These are phyloP conservation scores for Curvularia sp. DNA, from an alignment of 2,329 filamentous ascomycete genomes.

Conservation along the genomic window DNA sequence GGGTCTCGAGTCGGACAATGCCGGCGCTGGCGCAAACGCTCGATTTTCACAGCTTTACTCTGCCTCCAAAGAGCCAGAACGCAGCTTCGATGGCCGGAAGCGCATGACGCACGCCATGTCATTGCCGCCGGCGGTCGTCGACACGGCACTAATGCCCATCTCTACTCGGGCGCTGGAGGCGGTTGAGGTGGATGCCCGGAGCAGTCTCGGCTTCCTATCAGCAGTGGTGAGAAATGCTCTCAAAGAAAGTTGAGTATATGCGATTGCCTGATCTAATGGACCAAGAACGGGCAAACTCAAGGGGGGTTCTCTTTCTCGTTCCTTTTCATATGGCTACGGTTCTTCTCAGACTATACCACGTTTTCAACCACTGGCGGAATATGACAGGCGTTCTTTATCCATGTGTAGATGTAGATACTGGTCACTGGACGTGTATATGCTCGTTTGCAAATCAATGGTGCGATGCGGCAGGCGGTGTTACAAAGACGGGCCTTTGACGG, in stretches of 20 bases:
- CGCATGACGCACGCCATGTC: background rate
- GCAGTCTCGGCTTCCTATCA: slow-evolving; percentile 8
- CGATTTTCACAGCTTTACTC: background rate
- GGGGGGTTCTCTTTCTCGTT: background rate
- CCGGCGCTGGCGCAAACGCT: background rate
- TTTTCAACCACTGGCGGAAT: background rate
- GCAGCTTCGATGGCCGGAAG: background rate
- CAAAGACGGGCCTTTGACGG: background rate
- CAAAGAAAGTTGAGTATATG: slow-evolving; percentile 3
- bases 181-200: slow-evolving; percentile 5
- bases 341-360: background rate
- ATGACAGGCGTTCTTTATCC: background rate
- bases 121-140: background rate
- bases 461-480: background rate
- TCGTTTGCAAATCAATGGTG: background rate
- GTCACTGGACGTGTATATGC: background rate
- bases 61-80: background rate
- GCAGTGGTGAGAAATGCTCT: slow-evolving; percentile 8
- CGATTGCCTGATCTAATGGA: background rate
- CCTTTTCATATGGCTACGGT: background rate
- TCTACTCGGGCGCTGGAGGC: slow-evolving; percentile 7
- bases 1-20: background rate
- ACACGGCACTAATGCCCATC: slow-evolving; percentile 1
- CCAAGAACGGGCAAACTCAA: background rate
- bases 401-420: background rate